These are phyloP conservation scores for Hortiboletus campestris DNA, from an alignment of 768 basidiomycete genomes.

Conservation along the genomic window DNA sequence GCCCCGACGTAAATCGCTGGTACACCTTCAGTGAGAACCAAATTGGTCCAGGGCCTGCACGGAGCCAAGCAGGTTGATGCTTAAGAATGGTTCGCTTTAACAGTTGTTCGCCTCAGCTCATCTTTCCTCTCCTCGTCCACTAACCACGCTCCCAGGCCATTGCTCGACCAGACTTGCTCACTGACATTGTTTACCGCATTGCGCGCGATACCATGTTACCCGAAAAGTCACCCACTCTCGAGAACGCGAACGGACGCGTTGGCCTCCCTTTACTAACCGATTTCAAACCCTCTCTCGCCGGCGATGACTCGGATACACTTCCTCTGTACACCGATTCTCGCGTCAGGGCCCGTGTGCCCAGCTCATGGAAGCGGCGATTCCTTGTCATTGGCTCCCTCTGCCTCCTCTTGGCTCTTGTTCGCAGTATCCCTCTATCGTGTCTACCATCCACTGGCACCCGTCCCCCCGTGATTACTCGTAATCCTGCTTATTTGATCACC, in stretches of 20 bases:
- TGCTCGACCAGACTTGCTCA: background rate
- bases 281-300: background rate
- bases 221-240: background rate
- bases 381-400: slow-evolving; percentile 11
- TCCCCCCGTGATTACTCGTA: slow-evolving; percentile 28
- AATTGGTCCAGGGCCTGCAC: background rate
- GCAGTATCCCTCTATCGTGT: background rate
- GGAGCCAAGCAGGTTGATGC: too few relatives aligned
- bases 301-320: slow-evolving; percentile 17
- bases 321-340: slow-evolving; percentile 18
- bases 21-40: background rate
- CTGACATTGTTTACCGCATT: background rate
- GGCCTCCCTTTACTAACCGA: background rate
- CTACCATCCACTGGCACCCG: background rate
- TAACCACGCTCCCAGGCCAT: background rate
- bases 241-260: background rate
- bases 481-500: slow-evolving; percentile 55
- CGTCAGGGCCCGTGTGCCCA: background rate
- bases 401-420: slow-evolving; percentile 12
- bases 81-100: too few relatives aligned
- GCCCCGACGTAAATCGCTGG: too few relatives aligned
- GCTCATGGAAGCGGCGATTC: slow-evolving; percentile 12
- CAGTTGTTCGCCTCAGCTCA: background rate
- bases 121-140: background rate
- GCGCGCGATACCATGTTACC: slow-evolving; percentile 3